Evolutionary conservation across 2,329 filamentous ascomycete species (phyloP).

Genomic region (Rhynchosporium secalis): DNA sequence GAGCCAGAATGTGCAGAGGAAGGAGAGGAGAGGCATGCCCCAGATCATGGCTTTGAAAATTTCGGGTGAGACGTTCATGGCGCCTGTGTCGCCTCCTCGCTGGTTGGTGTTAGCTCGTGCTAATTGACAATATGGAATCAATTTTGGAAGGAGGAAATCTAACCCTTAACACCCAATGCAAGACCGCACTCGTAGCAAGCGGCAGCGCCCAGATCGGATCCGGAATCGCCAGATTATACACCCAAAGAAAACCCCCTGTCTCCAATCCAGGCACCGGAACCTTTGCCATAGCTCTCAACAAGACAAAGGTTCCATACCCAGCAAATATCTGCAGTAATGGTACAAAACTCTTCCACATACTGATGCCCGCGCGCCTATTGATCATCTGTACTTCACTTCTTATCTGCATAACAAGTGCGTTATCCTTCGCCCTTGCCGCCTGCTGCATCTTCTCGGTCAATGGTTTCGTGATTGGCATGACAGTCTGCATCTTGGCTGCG

Average conservation of each 20-base stretch:
- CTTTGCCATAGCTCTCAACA: slow-evolving; percentile 70
- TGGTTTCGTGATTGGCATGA: slow-evolving; percentile 59
- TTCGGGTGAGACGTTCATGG: slow-evolving; percentile 37
- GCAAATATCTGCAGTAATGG: slow-evolving; percentile 67
- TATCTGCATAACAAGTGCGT: slow-evolving; percentile 47
- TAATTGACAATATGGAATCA: not conserved
- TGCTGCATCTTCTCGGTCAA: slow-evolving; percentile 55
- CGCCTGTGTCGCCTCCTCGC: slow-evolving; percentile 51
- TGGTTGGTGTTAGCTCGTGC: slow-evolving; percentile 31
- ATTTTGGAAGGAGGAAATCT: slow-evolving; percentile 9
- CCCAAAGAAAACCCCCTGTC: slow-evolving; percentile 72
- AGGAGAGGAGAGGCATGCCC: slow-evolving; percentile 53
- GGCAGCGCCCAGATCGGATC: slow-evolving; percentile 83
- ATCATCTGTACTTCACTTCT: slow-evolving; percentile 52
- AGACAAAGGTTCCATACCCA: slow-evolving; percentile 77
- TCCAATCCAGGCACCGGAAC: slow-evolving; percentile 81
- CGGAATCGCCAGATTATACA: slow-evolving; percentile 69
- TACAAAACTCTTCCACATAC: slow-evolving; percentile 50
- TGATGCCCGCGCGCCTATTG: slow-evolving; percentile 56
- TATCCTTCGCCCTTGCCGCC: slow-evolving; percentile 45
- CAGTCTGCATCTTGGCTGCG: slow-evolving; percentile 59
- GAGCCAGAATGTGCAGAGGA: slow-evolving; percentile 51
- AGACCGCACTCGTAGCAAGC: slow-evolving; percentile 59
- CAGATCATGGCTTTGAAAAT: slow-evolving; percentile 46
- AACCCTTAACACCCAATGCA: slow-evolving; percentile 43